Conservation (phyloP, 2,329 filamentous ascomycete genomes). For the Escovopsis sp. region DNA sequence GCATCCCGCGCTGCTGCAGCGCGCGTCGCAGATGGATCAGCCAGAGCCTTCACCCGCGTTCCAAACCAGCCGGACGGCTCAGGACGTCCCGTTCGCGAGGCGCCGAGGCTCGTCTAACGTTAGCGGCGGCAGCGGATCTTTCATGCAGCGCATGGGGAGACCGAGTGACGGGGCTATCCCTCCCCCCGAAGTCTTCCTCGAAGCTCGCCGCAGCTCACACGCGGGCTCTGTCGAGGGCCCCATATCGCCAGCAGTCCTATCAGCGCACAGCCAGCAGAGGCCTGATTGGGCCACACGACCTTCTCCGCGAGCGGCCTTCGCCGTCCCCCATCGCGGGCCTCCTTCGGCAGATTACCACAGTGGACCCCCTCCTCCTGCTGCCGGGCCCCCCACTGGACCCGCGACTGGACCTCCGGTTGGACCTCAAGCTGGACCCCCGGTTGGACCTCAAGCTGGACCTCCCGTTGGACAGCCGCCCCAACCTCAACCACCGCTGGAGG, state of each 20-base stretch:
- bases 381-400: no score
- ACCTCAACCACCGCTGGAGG: conserved; percentile 21
- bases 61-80: conserved; percentile 57
- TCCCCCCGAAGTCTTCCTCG: conserved; percentile 27
- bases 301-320: conserved; percentile 29
- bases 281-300: conserved; percentile 17
- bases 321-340: conserved; percentile 22
- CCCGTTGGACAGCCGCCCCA: no score
- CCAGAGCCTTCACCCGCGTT: conserved; percentile 79
- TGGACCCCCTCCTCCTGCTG: no score
- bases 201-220: conserved; percentile 33
- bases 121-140: conserved; percentile 67
- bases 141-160: conserved; percentile 42
- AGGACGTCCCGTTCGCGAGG: conserved; percentile 55
- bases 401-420: no score
- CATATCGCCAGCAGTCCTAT: conserved; percentile 24
- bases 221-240: conserved; percentile 36
- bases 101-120: conserved; percentile 82
- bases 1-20: conserved; percentile 66
- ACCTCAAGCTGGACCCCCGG: no score
- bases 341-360: conserved; percentile 15
- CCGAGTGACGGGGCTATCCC: conserved; percentile 26
- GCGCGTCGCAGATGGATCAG: conserved; percentile 47
- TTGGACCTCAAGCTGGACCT: no score
- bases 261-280: conserved; percentile 13